Base-by-base conservation (phyloP, 129 eudicot species). In the Mikania micrantha region DNA sequence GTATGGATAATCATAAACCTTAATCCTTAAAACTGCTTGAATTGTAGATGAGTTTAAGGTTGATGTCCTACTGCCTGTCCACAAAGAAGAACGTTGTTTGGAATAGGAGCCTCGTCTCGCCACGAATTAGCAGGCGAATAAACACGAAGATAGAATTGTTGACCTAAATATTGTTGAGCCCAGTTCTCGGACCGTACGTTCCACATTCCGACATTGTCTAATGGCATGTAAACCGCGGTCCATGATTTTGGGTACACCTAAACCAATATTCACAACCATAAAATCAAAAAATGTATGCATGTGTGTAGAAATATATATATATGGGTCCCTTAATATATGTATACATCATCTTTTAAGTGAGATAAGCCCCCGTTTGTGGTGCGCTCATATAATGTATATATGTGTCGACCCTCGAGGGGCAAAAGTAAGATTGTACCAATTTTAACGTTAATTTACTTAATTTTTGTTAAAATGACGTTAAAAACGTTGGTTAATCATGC, bases 171-270 rank as follows among this genome's bases (percentile, higher is more conserved):
- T 4, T 88, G 91, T 3, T 88, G 78, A 47, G 75, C 91, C 95
- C 95, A 88, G 52, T 80, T 72, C 78, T 88, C 86, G 0, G 95
- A 88, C 39, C 95, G 54, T 8, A 88, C 70, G 34, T 85, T 88
- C 95, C 95, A 88, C 88, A 88, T 85, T 44, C 95, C 95, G 54
- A 85, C 95, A 47, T 88, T 88, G 83, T 88, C 95, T 22, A 88
- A 42, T 10, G 95, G 85, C 87, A 88, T 81, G 84, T 88, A 88
- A 11, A 88, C 57, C 10, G 96, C 96, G 5, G 87, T 88, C 96
- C 96, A 88, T 36, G 92, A 78, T 66, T 75, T 83, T 0, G 96
- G 96, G 67, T 88, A 88, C 15, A 85, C 96, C 96, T 88, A 69
- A 35, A 53, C 31, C 39, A 45, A 57, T 10, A 28, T 7, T 63